A percentile compares a stretch with the other conserved stretches of the same genome.
These are phyloP conservation scores for Ogataea zsoltii DNA, from an alignment of 805 yeast species.

Conservation along the genomic window DNA sequence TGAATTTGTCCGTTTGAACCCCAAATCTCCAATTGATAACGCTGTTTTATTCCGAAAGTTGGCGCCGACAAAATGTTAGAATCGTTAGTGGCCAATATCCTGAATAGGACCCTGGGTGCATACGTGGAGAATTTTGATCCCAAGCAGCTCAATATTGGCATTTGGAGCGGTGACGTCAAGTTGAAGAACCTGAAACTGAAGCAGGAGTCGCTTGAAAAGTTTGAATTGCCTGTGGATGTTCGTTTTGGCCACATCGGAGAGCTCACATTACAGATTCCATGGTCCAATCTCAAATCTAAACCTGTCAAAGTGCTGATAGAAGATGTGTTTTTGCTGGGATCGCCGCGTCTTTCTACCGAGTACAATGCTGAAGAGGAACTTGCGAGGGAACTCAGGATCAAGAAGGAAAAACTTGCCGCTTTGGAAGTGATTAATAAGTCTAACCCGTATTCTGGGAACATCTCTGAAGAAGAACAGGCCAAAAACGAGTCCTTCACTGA, in stretches of 20 bases:
- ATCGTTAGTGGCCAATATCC: constrained; percentile 55
- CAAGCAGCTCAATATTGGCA: constrained; percentile 90
- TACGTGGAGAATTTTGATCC: constrained; percentile 96
- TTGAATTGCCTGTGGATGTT: constrained; percentile 84
- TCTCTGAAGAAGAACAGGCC: constrained; percentile 40
- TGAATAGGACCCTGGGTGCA: constrained; percentile 63
- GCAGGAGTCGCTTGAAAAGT: constrained; percentile 85
- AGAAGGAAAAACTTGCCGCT: constrained; percentile 63
- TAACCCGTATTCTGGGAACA: constrained; percentile 24
- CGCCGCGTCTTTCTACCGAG: constrained; percentile 64
- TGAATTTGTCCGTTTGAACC: no score
- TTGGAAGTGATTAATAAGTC: constrained; percentile 64
- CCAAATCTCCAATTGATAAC: neutral
- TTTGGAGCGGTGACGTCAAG: constrained; percentile 97
- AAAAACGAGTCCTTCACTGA: constrained; percentile 84
- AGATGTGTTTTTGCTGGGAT: constrained; percentile 80
- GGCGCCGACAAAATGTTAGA: constrained; percentile 9
- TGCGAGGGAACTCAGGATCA: constrained; percentile 60
- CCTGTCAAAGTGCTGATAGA: constrained; percentile 89
- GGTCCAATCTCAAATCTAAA: constrained; percentile 90
- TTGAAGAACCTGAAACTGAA: constrained; percentile 74
- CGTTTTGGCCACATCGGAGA: constrained; percentile 88
- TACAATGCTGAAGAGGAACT: constrained; percentile 58
- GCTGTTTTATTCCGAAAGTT: no score
- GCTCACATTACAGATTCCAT: constrained; percentile 88